A percentile compares a stretch with the other conserved stretches of the same genome.
phyloP scores from a whole-genome alignment of 1,139 yeast genomes.

The Geotrichum reessii region DNA sequence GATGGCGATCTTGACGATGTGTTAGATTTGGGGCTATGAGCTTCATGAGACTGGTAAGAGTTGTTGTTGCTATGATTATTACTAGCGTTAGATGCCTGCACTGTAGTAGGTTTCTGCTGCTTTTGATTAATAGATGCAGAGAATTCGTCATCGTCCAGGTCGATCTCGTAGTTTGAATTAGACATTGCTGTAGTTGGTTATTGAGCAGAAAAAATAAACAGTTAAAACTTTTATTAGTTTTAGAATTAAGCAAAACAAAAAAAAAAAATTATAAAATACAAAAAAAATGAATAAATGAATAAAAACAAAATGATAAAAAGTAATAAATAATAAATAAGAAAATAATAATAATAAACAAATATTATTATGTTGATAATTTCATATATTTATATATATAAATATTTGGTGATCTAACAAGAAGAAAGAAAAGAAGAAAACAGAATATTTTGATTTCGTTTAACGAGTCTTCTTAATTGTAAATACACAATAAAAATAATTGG shows the following conservation, averaged over 20 bases:
- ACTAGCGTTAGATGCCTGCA: neutral
- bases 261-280: neutral
- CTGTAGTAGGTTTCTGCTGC: neutral
- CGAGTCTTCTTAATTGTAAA: no score
- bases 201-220: neutral
- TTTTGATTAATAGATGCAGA: neutral
- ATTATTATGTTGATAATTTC: no score
- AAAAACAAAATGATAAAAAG: neutral
- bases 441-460: no score
- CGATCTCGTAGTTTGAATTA: constrained; percentile 28
- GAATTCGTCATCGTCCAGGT: constrained; percentile 26
- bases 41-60: neutral
- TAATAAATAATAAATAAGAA: no score
- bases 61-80: constrained; percentile 1
- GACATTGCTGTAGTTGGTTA: constrained; percentile 13
- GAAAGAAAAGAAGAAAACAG: neutral
- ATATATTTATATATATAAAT: no score
- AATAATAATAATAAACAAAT: neutral
- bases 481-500: neutral
- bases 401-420: neutral
- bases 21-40: neutral
- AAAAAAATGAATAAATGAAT: neutral
- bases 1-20: neutral
- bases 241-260: no score
- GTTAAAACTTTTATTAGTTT: neutral